Evolutionary conservation across 768 basidiomycete genomes (phyloP), one percentile per base, ranked within the genome.

Genomic region (Coprinopsis marcescibilis): DNA sequence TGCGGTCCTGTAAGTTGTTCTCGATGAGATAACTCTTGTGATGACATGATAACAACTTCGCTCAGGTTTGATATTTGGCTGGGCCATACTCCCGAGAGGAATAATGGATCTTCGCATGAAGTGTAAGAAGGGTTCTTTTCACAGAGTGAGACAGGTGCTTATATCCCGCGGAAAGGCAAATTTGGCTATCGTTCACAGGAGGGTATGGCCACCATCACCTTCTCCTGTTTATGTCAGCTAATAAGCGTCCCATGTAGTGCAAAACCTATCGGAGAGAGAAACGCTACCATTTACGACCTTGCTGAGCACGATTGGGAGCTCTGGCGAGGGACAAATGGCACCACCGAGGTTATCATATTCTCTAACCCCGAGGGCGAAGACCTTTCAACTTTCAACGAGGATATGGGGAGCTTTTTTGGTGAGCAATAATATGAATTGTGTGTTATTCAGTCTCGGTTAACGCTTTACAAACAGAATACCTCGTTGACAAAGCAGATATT

Each of bases 341-440:
- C 74, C 63, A 79, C 77, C 77, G 56, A 78, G 58, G 77, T 78
- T 11, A 59, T 76, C 50, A 77, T 76, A 7, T 81, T 81, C 60
- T 73, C 80, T 52, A 74, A 67, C 52, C 58, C 65, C 1, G 45
- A 61, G 2, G 13, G 13, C 13, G 77, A 73, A 0, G 60, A 78
- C 53, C 67, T 81, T 59, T 74, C 58, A 30, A 58, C 69, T 56
- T 81, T 80, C 65, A 67, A 59, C 46, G 74, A 56, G 17, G 77
- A 80, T 52, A 60, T 81, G 55, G 75, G 73, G 38, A 69, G 59
- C 17, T 80, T 81, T 64, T 78, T 81, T 62, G 57, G 78, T 80
- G 46, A 14, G 27, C 14, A 2, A n/a, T 39, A 7, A 17, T 14
- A 19, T 8, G 20, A 20, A 42, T 12, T 12, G 15, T 21, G 33